These are phyloP conservation scores for Pythium vanterpoolii DNA, from an alignment of 352 stramenopile genomes.

Conservation along the genomic window DNA sequence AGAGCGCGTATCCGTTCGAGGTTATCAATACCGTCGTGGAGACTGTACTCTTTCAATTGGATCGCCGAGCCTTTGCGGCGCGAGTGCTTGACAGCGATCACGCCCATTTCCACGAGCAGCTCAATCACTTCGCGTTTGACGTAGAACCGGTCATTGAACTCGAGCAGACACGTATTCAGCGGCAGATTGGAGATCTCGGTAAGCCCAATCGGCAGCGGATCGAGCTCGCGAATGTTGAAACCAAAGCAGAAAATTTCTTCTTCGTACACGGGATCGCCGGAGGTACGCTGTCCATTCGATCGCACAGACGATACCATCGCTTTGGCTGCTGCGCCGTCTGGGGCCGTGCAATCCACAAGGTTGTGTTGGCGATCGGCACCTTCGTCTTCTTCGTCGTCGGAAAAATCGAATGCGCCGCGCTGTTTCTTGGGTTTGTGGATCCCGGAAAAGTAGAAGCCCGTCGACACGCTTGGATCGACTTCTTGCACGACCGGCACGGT, in stretches of 20 bases:
- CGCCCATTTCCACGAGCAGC: constrained; percentile 56
- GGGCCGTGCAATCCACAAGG: no score
- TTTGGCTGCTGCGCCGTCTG: neutral
- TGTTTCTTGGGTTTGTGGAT: constrained; percentile 1
- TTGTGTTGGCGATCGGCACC: neutral
- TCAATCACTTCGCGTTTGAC: constrained; percentile 72
- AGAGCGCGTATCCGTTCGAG: constrained; percentile 52
- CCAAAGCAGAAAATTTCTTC: constrained; percentile 58
- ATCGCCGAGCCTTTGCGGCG: constrained; percentile 74
- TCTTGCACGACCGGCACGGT: neutral
- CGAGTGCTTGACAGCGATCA: constrained; percentile 65
- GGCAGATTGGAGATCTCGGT: constrained; percentile 65
- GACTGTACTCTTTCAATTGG: constrained; percentile 72
- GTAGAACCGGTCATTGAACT: constrained; percentile 64
- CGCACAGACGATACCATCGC: neutral
- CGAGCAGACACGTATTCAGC: constrained; percentile 80
- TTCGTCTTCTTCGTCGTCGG: constrained; percentile 16
- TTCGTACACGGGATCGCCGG: constrained; percentile 8
- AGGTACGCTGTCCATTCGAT: neutral
- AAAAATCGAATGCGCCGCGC: constrained; percentile 16
- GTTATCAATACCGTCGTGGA: constrained; percentile 71
- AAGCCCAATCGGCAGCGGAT: constrained; percentile 56
- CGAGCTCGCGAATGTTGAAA: constrained; percentile 67
- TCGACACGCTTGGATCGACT: constrained; percentile 1
- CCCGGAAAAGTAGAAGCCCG: constrained; percentile 17